Base-by-base conservation (phyloP, 2,329 filamentous ascomycete species). In the Colletotrichum lupini region DNA sequence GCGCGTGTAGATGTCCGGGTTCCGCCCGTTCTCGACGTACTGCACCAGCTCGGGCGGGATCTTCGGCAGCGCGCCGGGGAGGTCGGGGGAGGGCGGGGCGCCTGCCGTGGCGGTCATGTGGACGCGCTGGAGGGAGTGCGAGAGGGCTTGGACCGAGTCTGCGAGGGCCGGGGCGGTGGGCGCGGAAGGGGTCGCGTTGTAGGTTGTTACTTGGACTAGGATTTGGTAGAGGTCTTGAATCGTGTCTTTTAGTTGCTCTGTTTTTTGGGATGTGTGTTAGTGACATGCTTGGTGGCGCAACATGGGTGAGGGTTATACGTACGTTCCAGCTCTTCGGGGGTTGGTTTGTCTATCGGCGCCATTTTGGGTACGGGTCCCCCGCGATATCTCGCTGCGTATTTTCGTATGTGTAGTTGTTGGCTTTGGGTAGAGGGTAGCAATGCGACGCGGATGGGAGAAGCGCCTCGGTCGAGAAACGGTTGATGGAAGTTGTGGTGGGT, bases 1-100 rank as follows among this genome's bases (percentile, higher is more conserved):
- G 78, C 92, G 87, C 67, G 92, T 93, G 85, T 93, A 93, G 77
- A 93, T 93, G 82, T 93, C 92, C 2, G 92, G 92, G 84, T 93
- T 93, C 63, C 92, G 90, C 57, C 92, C 91, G 79, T 90, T 89
- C 81, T 93, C 91, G 77, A 93, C 91, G 83, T 93, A 93, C 78
- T 90, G 85, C 73, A 93, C 86, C 14, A 93, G 87, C 78, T 92
- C 91, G 64, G 87, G 88, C 2, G 91, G 91, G 26, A 92, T 86
- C 37, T 80, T 82, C 5, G 89, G 89, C 53, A 91, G 85, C 26
- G 77, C 74, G 22, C 68, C 67, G 9, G 74, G 74, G 19, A 75
- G 62, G 64, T 72, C 72, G 28, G 74, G 68, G 16, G 56, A 59
- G 12, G 67, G 71, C 19, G 74, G 67, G n/a, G 71, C 58, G 58